These are phyloP conservation scores for Termitomyces sp. DNA, from an alignment of 1,284 basidiomycete genomes.

Conservation along the genomic window DNA sequence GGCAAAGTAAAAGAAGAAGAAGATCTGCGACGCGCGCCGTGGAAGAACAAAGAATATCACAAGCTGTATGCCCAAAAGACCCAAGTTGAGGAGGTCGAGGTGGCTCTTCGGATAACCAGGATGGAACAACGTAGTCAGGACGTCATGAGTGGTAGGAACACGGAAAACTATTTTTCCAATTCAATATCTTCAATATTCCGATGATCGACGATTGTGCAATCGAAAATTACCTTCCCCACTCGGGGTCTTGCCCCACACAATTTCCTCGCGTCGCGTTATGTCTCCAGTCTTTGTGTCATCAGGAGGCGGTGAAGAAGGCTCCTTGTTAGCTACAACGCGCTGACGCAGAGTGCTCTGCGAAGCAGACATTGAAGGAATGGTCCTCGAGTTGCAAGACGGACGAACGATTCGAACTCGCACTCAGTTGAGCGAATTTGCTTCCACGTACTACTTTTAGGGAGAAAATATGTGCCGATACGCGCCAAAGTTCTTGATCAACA, in stretches of 20 bases:
- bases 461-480: conserved; percentile 3
- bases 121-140: conserved; percentile 86
- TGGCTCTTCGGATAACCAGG: conserved; percentile 89
- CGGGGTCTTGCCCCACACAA: conserved; percentile 87
- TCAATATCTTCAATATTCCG: background rate
- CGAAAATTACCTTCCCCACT: conserved; percentile 54
- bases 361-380: conserved; percentile 17
- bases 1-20: conserved; percentile 85
- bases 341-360: conserved; percentile 31
- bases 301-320: conserved; percentile 6
- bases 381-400: conserved; percentile 13
- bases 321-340: conserved; percentile 21
- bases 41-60: conserved; percentile 70
- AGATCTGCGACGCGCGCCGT: conserved; percentile 47
- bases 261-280: conserved; percentile 41
- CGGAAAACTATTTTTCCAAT: conserved; percentile 67
- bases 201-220: background rate
- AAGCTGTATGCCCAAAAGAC: conserved; percentile 75
- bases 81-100: conserved; percentile 83
- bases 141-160: conserved; percentile 94
- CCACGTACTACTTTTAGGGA: conserved; percentile 9
- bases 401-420: conserved; percentile 12
- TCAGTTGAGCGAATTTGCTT: conserved; percentile 13
- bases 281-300: conserved; percentile 13
- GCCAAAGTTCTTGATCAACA: conserved; percentile 15